Conservation (phyloP, 2,329 filamentous ascomycete genomes). For the Stenocarpella maydis region DNA sequence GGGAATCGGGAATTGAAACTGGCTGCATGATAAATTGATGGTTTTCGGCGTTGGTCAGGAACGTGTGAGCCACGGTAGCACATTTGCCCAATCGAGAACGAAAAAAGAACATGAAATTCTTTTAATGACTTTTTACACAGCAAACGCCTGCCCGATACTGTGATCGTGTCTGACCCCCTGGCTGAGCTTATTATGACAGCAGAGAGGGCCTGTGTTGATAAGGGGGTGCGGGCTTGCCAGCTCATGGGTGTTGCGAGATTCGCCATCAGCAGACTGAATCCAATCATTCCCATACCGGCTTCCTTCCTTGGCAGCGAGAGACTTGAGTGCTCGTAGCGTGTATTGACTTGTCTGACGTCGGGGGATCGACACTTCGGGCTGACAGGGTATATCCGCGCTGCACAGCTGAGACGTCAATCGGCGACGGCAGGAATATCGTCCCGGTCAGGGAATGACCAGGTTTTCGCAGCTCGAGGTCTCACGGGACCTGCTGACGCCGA, state of each 20-base stretch:
- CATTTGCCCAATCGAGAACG: conserved; percentile 36
- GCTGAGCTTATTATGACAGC: background rate
- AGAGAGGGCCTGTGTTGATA: background rate
- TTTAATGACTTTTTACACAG: conserved; percentile 28
- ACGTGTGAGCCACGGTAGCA: conserved; percentile 36
- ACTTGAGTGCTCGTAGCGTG: background rate
- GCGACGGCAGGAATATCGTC: background rate
- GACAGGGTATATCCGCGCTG: no score
- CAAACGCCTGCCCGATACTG: conserved; percentile 4
- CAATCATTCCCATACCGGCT: background rate
- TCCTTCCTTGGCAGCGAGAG: background rate
- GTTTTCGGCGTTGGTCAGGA: conserved; percentile 37
- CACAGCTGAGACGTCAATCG: no score
- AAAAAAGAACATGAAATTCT: conserved; percentile 35
- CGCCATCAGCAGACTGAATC: background rate
- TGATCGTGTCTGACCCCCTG: conserved; percentile 4
- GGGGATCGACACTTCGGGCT: background rate
- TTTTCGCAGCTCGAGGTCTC: background rate
- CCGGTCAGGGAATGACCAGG: no score
- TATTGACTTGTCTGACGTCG: background rate
- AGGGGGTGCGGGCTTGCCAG: background rate
- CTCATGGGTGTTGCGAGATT: background rate
- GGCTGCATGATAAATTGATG: conserved; percentile 35
- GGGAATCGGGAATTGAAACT: conserved; percentile 33
- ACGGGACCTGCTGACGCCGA: no score